Evolutionary conservation across 2,329 filamentous ascomycete genomes (phyloP), one percentile per base, ranked within the genome.

Genomic region (Exophiala xenobiotica): DNA sequence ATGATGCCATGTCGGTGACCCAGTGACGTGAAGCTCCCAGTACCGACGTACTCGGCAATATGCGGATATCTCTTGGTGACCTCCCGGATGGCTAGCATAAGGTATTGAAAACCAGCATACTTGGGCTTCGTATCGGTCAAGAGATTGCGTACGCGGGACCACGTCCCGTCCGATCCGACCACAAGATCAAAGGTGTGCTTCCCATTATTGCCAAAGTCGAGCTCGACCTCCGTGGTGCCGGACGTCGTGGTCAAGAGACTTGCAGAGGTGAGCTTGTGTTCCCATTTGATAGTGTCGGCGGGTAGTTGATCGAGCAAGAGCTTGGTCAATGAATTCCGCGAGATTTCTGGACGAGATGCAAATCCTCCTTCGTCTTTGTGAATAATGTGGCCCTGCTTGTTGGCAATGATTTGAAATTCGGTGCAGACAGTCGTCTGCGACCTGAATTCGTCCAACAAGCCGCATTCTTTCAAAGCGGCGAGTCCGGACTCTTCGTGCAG

Each of bases 401-500:
- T 49, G 31, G 56, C 20, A 8, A 53, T 50, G 8, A 54, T 43
- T 2, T 51, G 29, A 24, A 61, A 60, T 47, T 68, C 63, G 9
- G 45, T 42, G 45, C 64, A 65, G 5, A 63, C 63, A 6, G 64
- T 61, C 5, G 57, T 59, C 18, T 51, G 44, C 27, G 60, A 53
- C 38, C 61, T 54, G 41, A 67, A 66, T 19, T 60, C 39, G 1
- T 64, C 59, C 47, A 40, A 59, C 2, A 67, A 37, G 0, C 54
- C 64, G 26, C 60, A 62, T 44, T 60, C 59, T 3, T 52, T 29
- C 26, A 67, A 37, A 9, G 63, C 65, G 3, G 56, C 53, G 3
- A 64, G 51, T 2, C 64, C 65, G 11, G 64, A 61, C 31, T 61
- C 59, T 8, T 60, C 53, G 39, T 66, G 64, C 12, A 67, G 53